Percentiles rank a stretch among this genome's conserved stretches.
These are phyloP conservation scores for Ogataea trehaloabstinens DNA, from an alignment of 805 yeast genomes.

Conservation along the genomic window DNA sequence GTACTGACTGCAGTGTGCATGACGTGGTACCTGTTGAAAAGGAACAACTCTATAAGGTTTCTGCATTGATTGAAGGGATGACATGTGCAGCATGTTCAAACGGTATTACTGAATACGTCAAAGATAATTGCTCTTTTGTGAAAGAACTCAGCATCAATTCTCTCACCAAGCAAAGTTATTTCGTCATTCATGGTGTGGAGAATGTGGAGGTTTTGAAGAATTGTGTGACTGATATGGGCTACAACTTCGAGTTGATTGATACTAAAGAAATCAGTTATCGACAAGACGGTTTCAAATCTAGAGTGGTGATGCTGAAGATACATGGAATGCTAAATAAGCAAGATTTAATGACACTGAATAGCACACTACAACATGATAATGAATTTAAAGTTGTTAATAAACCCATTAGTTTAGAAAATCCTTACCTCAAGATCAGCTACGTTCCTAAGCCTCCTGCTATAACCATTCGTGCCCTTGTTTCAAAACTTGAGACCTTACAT, in stretches of 20 bases:
- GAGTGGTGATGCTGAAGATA: slow-evolving; percentile 56
- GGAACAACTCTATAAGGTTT: slow-evolving; percentile 46
- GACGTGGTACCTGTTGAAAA: slow-evolving; percentile 60
- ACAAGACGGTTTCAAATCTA: slow-evolving; percentile 45
- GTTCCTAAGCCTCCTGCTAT: slow-evolving; percentile 53
- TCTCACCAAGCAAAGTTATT: slow-evolving; percentile 62
- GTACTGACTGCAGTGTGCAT: slow-evolving; percentile 48
- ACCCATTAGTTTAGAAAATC: slow-evolving; percentile 52
- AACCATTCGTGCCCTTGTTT: slow-evolving; percentile 54
- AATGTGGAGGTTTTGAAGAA: slow-evolving; percentile 43
- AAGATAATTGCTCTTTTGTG: slow-evolving; percentile 48
- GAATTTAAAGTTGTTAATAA: slow-evolving; percentile 52
- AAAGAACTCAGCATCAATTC: slow-evolving; percentile 52
- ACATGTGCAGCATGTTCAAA: slow-evolving; percentile 69
- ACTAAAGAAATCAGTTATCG: slow-evolving; percentile 45
- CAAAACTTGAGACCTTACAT: slow-evolving; percentile 44
- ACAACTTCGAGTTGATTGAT: slow-evolving; percentile 51
- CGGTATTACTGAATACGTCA: slow-evolving; percentile 49
- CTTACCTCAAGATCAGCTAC: slow-evolving; percentile 63
- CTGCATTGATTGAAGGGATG: slow-evolving; percentile 69
- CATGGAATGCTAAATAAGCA: slow-evolving; percentile 70
- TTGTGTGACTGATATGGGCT: slow-evolving; percentile 65
- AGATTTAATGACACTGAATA: slow-evolving; percentile 59
- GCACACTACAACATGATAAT: slow-evolving; percentile 53
- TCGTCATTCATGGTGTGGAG: slow-evolving; percentile 45